Base-by-base conservation (phyloP, 1,284 basidiomycete species). In the Flammula alnicola region DNA sequence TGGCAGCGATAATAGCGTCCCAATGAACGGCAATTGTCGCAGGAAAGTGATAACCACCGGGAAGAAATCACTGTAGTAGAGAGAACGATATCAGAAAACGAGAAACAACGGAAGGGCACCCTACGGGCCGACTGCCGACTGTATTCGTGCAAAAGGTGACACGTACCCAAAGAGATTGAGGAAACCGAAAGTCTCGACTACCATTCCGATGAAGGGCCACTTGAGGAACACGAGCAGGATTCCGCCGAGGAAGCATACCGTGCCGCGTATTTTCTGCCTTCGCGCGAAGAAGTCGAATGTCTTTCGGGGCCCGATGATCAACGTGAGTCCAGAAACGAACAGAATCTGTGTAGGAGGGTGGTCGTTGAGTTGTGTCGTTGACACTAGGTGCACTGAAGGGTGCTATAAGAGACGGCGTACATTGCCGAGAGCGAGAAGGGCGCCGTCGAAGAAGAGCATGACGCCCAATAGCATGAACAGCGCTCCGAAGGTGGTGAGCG, bases 231-330 rank as follows among this genome's bases (percentile, higher is more conserved):
- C 92, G 51, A 94, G 82, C 11, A 91, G 63, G 52, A 98, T 88
- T 12, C 95, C 95, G 36, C 90, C 91, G 49, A 97, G 73, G 77
- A 97, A 98, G 68, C 93, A 96, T 44, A 85, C 56, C 2, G 93
- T 95, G n/a, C 97, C 97, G 20, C 97, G 82, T 58, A 98, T 76
- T 73, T 99, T 99, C 72, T 99, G 91, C 68, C 86, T 91, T 54
- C 97, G 82, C 20, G 95, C 92, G 73, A 99, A 99, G 76, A 99
- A 99, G 74, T 94, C 93, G 72, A 98, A 95, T 2, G 95, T 98
- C 77, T 97, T 96, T 63, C 90, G 88, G 4, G 93, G 93, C 5
- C 95, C 95, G 61, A 98, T 98, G 72, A 98, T 95, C 56, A 97
- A 80, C 6, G 93, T 95, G 43, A 98, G 77, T 32, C 95, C 95